Percentiles rank a stretch among this genome's conserved stretches.
Conservation (phyloP, 257 asterid genomes). For the Solanum microdontum region DNA sequence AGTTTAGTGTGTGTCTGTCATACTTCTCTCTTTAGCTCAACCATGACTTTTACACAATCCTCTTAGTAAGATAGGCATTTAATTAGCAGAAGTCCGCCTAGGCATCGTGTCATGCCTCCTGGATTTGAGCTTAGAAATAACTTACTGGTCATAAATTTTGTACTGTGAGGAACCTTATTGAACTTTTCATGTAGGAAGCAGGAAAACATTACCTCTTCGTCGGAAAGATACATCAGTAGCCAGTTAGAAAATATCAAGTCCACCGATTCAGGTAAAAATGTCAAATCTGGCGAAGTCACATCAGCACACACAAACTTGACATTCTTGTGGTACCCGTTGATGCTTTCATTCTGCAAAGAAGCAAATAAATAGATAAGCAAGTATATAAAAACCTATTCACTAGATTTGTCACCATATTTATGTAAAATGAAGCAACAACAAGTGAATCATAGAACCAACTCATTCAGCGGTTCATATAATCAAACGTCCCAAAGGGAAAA, state of each 20-base stretch:
- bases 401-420: not conserved
- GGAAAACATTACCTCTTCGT: constrained; percentile 46
- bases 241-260: constrained; percentile 88
- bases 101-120: not conserved
- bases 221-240: constrained; percentile 94
- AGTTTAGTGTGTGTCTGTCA: not conserved
- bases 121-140: not conserved
- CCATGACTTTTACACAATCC: not conserved
- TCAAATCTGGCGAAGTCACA: constrained; percentile 68
- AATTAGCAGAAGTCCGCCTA: not conserved
- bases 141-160: not conserved
- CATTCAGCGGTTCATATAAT: not conserved
- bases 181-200: not conserved
- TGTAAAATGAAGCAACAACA: not conserved
- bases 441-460: not conserved
- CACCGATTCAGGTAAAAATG: constrained; percentile 55
- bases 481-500: not conserved
- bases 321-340: constrained; percentile 54
- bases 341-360: constrained; percentile 52
- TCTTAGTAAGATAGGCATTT: not conserved
- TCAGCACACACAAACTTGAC: constrained; percentile 84
- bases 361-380: not conserved
- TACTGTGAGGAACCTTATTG: not conserved
- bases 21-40: not conserved
- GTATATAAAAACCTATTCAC: not conserved